Percentiles rank a stretch among this genome's conserved stretches.
phyloP scores from a whole-genome alignment of 495 filamentous ascomycete species.

The Aspergillus leporis region DNA sequence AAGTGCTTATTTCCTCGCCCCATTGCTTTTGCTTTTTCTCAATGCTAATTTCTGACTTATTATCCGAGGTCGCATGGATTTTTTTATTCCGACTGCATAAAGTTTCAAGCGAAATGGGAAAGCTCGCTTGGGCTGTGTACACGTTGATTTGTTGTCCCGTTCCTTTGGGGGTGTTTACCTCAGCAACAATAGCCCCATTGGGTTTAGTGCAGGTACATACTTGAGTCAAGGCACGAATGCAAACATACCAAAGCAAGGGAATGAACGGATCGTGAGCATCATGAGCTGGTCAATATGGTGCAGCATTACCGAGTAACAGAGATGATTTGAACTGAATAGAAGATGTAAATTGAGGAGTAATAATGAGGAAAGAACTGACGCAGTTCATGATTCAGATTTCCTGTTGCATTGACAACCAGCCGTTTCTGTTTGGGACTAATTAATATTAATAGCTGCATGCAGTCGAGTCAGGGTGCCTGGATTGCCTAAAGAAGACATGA shows the following conservation, averaged over 20 bases:
- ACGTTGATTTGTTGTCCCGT: too few species aligned
- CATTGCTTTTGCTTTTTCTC: neutral
- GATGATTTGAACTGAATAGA: neutral
- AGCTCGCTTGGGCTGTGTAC: too few species aligned
- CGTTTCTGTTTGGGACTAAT: neutral
- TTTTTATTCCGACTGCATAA: too few species aligned
- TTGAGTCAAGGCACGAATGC: neutral
- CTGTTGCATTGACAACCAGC: neutral
- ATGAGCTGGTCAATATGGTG: neutral
- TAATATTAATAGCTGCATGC: neutral
- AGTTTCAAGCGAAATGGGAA: too few species aligned
- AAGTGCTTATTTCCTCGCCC: neutral
- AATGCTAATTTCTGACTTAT: too few species aligned
- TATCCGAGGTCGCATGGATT: too few species aligned
- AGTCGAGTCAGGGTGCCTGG: neutral
- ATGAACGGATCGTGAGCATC: neutral
- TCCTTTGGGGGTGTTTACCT: neutral
- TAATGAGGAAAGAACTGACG: neutral
- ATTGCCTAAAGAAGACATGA: constrained; percentile 15
- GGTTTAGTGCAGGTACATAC: neutral
- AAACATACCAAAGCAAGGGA: neutral
- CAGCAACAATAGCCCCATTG: neutral
- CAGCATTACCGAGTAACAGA: neutral
- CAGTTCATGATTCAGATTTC: neutral
- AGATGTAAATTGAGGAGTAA: neutral